These are phyloP conservation scores for Seiridium cupressi DNA, from an alignment of 2,329 filamentous ascomycete genomes.

Conservation along the genomic window DNA sequence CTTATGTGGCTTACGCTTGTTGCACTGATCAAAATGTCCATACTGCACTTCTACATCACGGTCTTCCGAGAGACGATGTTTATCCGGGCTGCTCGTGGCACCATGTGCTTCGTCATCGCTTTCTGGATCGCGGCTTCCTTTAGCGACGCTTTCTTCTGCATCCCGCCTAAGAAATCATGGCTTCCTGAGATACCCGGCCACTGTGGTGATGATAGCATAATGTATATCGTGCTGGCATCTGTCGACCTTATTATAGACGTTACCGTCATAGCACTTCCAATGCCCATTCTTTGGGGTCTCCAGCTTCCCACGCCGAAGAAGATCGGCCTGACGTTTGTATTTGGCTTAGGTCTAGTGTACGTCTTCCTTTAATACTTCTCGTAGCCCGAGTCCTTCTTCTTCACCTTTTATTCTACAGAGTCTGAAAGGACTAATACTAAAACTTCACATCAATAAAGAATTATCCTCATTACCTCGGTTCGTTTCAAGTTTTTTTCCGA, in stretches of 20 bases:
- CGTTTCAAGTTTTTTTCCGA: constrained; percentile 16
- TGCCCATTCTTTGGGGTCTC: constrained; percentile 15
- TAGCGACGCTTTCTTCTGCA: constrained; percentile 8
- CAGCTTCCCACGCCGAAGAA: constrained; percentile 12
- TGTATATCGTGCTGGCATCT: constrained; percentile 5
- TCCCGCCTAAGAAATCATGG: constrained; percentile 11
- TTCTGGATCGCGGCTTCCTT: constrained; percentile 14
- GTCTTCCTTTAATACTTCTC: background rate
- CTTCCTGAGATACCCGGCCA: constrained; percentile 4
- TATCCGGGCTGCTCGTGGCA: background rate
- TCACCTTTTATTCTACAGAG: background rate
- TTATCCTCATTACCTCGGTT: constrained; percentile 12
- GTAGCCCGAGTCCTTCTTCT: background rate
- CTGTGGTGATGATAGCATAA: constrained; percentile 8
- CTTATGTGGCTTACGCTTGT: constrained; percentile 11
- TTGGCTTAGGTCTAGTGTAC: constrained; percentile 19
- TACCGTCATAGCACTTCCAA: constrained; percentile 13
- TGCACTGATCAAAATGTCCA: constrained; percentile 14
- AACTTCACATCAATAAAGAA: background rate
- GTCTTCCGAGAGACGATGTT: constrained; percentile 11
- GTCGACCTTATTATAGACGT: constrained; percentile 10
- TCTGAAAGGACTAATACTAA: background rate
- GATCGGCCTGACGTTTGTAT: constrained; percentile 13
- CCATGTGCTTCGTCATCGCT: constrained; percentile 2
- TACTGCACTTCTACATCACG: constrained; percentile 14